These are phyloP conservation scores for Aspergillus nanangensis DNA, from an alignment of 495 filamentous ascomycete genomes.

Conservation along the genomic window DNA sequence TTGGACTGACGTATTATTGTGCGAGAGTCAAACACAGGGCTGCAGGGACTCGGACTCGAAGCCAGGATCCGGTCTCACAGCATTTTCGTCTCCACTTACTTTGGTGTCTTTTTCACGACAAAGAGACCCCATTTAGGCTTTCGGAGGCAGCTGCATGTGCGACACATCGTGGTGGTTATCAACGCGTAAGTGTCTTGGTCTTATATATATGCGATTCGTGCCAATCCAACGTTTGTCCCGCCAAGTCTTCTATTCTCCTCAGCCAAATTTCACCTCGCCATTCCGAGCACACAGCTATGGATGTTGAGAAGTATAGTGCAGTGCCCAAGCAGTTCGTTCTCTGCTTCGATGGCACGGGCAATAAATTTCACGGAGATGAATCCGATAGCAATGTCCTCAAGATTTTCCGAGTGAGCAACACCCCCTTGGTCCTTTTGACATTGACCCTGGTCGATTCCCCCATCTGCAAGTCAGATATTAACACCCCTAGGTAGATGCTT, in stretches of 20 bases:
- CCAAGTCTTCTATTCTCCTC: not conserved
- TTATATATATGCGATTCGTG: not conserved
- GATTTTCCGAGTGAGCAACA: slow-evolving; percentile 65
- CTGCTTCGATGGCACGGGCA: slow-evolving; percentile 88
- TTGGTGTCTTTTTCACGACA: slow-evolving; percentile 1
- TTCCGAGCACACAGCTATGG: slow-evolving; percentile 4
- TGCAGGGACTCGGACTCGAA: slow-evolving; percentile 18
- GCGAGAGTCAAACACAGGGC: slow-evolving; percentile 4
- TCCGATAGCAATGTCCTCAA: slow-evolving; percentile 88
- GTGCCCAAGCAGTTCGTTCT: slow-evolving; percentile 60
- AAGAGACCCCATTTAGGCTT: slow-evolving; percentile 1
- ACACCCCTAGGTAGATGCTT: slow-evolving; percentile 36
- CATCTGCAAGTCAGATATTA: not conserved
- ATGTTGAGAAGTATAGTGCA: slow-evolving; percentile 15
- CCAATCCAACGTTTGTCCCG: not conserved
- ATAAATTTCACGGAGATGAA: slow-evolving; percentile 77
- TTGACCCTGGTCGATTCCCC: no score
- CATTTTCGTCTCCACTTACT: not conserved
- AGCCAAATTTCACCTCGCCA: not conserved
- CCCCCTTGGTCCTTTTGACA: no score
- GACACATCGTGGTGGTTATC: not conserved
- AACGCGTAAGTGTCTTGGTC: not conserved
- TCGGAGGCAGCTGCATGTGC: slow-evolving; percentile 1
- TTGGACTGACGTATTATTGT: slow-evolving; percentile 23
- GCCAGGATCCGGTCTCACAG: not conserved